Evolutionary conservation across 2,329 filamentous ascomycete genomes (phyloP).

Genomic region (Scedosporium boydii): DNA sequence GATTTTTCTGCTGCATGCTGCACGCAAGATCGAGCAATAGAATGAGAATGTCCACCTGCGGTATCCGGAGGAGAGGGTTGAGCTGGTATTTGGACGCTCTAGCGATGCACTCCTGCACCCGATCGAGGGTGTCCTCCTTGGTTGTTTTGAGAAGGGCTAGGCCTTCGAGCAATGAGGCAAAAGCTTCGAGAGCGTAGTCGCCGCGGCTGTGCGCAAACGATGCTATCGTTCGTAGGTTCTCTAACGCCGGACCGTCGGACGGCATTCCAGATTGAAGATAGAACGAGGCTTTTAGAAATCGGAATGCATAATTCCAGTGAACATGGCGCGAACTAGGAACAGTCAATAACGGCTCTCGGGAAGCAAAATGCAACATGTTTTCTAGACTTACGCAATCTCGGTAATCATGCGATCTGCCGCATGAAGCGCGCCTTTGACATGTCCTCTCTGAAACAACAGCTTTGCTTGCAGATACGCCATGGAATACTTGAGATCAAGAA

Average conservation of each 20-base stretch:
- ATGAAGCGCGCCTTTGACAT: slow-evolving; percentile 59
- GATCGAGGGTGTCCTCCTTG: slow-evolving; percentile 56
- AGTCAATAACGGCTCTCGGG: slow-evolving; percentile 10
- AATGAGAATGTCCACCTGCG: slow-evolving; percentile 57
- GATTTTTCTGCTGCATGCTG: slow-evolving; percentile 53
- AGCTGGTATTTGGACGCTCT: slow-evolving; percentile 63
- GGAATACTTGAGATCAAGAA: slow-evolving; percentile 61
- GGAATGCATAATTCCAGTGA: slow-evolving; percentile 69
- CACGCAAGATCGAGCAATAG: slow-evolving; percentile 62
- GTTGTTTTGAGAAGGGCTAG: slow-evolving; percentile 57
- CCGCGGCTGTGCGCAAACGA: slow-evolving; percentile 48
- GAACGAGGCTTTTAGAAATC: slow-evolving; percentile 62
- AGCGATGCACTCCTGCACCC: slow-evolving; percentile 66
- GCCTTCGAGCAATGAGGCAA: slow-evolving; percentile 59
- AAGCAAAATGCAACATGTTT: too few relatives aligned
- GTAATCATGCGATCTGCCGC: slow-evolving; percentile 57
- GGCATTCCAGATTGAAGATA: slow-evolving; percentile 51
- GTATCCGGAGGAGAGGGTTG: slow-evolving; percentile 51
- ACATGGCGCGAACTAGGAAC: slow-evolving; percentile 49
- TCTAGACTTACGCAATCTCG: background rate
- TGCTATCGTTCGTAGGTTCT: slow-evolving; percentile 58
- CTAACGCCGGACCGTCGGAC: slow-evolving; percentile 54
- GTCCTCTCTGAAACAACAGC: slow-evolving; percentile 59
- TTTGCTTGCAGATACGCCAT: slow-evolving; percentile 67
- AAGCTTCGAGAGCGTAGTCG: slow-evolving; percentile 55